Evolutionary conservation across 192 early-diverging fungal genomes (phyloP).

Genomic region (Coemansia pectinata): DNA sequence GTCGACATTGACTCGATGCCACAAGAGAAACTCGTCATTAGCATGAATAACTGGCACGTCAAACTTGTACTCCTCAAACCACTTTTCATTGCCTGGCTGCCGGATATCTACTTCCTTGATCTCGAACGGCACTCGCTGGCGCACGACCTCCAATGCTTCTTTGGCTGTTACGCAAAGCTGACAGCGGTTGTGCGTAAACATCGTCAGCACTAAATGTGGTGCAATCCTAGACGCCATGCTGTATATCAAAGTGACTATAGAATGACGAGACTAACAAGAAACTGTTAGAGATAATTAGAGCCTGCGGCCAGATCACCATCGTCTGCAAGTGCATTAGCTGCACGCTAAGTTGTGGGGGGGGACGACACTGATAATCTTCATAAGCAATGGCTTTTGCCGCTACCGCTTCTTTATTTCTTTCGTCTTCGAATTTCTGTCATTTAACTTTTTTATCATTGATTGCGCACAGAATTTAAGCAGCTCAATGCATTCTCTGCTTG

Average conservation of each 20-base stretch:
- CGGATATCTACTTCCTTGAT: slow-evolving; percentile 45
- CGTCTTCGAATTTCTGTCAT: background rate
- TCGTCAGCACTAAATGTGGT: slow-evolving; percentile 40
- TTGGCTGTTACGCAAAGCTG: slow-evolving; percentile 53
- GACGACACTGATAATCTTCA: background rate
- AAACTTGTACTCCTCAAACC: slow-evolving; percentile 55
- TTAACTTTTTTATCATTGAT: background rate
- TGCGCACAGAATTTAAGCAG: background rate
- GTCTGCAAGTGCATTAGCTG: background rate
- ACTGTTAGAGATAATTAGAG: background rate
- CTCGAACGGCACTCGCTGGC: slow-evolving; percentile 41
- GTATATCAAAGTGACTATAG: background rate
- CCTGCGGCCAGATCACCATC: background rate
- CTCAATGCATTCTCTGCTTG: slow-evolving; percentile 2
- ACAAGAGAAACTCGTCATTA: slow-evolving; percentile 48
- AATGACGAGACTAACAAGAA: background rate
- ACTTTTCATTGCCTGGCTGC: slow-evolving; percentile 42
- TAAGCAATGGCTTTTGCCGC: background rate
- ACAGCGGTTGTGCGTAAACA: slow-evolving; percentile 53
- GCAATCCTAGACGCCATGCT: slow-evolving; percentile 2
- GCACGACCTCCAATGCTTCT: slow-evolving; percentile 42
- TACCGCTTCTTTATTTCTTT: background rate
- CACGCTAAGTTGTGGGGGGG: background rate
- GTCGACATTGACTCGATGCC: slow-evolving; percentile 44
- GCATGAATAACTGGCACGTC: slow-evolving; percentile 52